These are phyloP conservation scores for grape (Vitis vinifera) DNA, from an alignment of 164 flowering plant species.

Conservation along the genomic window DNA sequence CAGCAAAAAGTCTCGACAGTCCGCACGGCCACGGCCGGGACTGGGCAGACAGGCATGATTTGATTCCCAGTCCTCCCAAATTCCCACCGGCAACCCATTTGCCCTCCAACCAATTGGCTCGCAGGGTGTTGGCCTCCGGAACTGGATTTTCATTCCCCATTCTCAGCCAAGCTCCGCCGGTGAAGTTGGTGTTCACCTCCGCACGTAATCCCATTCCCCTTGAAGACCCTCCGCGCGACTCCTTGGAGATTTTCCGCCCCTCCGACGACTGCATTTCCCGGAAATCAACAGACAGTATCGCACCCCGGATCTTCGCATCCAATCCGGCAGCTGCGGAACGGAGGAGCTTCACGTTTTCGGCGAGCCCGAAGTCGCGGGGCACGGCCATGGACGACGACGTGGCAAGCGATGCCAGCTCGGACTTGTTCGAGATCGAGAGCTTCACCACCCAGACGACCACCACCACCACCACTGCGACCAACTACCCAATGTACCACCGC, in stretches of 20 bases:
- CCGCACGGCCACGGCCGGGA: neutral
- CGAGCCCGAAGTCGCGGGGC: conserved; percentile 31
- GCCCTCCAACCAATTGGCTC: neutral
- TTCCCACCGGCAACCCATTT: conserved; percentile 11
- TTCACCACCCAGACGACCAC: conserved; percentile 61
- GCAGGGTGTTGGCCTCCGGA: conserved; percentile 19
- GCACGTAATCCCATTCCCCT: neutral
- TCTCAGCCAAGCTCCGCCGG: conserved; percentile 5
- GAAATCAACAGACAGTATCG: too few species aligned
- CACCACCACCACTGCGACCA: conserved; percentile 5
- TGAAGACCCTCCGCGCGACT: conserved; percentile 49
- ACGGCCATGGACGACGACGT: conserved; percentile 46
- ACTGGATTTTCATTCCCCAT: conserved; percentile 57
- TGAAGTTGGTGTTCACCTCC: conserved; percentile 1
- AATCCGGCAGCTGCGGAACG: neutral
- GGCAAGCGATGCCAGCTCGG: conserved; percentile 88
- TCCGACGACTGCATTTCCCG: conserved; percentile 1
- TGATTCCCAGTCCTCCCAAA: conserved; percentile 1
- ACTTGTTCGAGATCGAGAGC: conserved; percentile 91
- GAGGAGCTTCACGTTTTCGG: conserved; percentile 25
- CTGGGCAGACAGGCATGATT: conserved; percentile 11
- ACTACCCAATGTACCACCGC: conserved; percentile 32
- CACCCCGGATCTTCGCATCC: neutral
- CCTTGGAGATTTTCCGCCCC: conserved; percentile 56
- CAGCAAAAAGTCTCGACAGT: neutral